Evolutionary conservation across 2,329 filamentous ascomycete species (phyloP).

Genomic region (Talaromyces albobiverticillius): DNA sequence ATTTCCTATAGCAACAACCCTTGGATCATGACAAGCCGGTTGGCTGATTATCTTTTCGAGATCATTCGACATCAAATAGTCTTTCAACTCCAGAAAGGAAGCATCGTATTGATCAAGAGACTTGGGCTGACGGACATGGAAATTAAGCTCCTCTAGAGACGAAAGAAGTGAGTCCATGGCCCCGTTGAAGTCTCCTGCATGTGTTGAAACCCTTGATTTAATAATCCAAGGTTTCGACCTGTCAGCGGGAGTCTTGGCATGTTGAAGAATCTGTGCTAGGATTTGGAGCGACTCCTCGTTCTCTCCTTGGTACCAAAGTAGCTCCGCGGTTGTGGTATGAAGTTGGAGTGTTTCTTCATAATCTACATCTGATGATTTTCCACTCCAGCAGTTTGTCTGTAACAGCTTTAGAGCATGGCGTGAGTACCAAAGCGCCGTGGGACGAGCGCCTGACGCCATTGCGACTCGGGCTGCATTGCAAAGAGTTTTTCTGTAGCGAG

Average conservation of each 20-base stretch:
- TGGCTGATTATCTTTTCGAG: conserved; percentile 36
- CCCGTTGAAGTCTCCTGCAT: conserved; percentile 66
- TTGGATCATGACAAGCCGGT: conserved; percentile 42
- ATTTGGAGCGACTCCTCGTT: conserved; percentile 64
- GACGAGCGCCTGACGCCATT: conserved; percentile 76
- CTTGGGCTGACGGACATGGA: conserved; percentile 63
- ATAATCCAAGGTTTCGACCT: conserved; percentile 82
- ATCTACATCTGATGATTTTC: conserved; percentile 65
- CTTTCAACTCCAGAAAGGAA: conserved; percentile 64
- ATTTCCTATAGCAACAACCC: conserved; percentile 47
- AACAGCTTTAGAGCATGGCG: conserved; percentile 73
- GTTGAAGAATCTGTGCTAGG: conserved; percentile 66
- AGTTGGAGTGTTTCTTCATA: conserved; percentile 84
- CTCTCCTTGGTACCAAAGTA: conserved; percentile 74
- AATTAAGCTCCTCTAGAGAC: conserved; percentile 67
- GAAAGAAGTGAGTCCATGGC: conserved; percentile 69
- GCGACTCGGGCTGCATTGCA: conserved; percentile 76
- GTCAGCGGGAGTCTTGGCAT: conserved; percentile 70
- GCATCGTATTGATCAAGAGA: conserved; percentile 75
- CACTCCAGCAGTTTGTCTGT: conserved; percentile 74
- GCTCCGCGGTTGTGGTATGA: conserved; percentile 76
- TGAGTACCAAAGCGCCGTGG: conserved; percentile 80
- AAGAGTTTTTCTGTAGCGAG: conserved; percentile 70
- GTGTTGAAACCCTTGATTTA: conserved; percentile 73
- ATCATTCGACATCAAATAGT: conserved; percentile 59